phyloP scores from a whole-genome alignment of 768 basidiomycete genomes.

The Clitopilus hobsonii region DNA sequence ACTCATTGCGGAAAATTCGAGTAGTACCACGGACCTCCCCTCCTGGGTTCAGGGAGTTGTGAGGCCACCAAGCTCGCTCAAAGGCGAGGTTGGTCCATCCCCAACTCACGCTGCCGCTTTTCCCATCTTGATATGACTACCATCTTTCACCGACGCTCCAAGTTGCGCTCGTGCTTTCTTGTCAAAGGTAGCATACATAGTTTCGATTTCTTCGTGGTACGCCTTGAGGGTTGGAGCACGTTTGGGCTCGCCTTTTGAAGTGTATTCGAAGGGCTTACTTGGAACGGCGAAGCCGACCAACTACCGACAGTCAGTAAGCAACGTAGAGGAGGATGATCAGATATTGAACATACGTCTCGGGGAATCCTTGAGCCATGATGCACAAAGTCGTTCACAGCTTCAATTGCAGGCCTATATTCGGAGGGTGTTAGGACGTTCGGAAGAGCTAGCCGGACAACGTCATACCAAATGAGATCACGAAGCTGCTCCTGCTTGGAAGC shows the following conservation, averaged over 20 bases:
- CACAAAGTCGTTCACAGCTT: constrained; percentile 33
- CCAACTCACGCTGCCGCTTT: no score
- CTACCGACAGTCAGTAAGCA: constrained; percentile 7
- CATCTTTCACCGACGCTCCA: no score
- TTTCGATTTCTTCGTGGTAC: constrained; percentile 37
- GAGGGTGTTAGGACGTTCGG: background rate
- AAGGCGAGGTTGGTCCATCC: no score
- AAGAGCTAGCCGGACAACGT: background rate
- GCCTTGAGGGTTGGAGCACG: constrained; percentile 30
- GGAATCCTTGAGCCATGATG: constrained; percentile 41
- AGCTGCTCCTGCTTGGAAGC: constrained; percentile 12
- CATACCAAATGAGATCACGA: constrained; percentile 19
- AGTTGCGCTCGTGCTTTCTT: background rate
- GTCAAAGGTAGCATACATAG: constrained; percentile 24
- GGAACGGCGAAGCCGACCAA: constrained; percentile 18
- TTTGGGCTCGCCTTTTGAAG: constrained; percentile 33
- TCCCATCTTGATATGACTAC: no score
- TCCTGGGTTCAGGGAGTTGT: no score
- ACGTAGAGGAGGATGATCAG: background rate
- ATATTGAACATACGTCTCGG: constrained; percentile 42
- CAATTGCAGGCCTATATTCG: constrained; percentile 31
- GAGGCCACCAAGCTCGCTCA: no score
- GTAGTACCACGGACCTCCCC: no score
- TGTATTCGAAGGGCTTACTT: constrained; percentile 37
- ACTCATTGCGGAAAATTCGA: no score